Percentiles rank a stretch among this genome's conserved stretches.
These are phyloP conservation scores for Quercus rubra DNA, from an alignment of 306 rosid genomes.

Conservation along the genomic window DNA sequence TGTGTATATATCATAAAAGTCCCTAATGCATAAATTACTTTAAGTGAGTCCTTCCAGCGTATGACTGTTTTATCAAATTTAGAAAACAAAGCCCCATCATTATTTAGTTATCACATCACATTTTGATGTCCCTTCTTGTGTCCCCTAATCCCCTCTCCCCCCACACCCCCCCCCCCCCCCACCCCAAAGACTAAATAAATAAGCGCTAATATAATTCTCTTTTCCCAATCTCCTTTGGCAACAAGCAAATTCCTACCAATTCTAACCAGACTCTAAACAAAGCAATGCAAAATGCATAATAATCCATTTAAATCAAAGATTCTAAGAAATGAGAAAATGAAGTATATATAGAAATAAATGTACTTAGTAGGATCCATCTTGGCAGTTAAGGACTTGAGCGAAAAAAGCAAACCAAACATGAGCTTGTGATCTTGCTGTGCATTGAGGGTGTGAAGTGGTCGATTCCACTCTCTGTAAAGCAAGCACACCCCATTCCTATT, in stretches of 20 bases:
- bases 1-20: not conserved
- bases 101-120: not conserved
- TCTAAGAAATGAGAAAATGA: not conserved
- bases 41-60: not conserved
- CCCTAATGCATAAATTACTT: not conserved
- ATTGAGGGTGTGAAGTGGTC: constrained; percentile 77
- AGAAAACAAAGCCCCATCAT: not conserved
- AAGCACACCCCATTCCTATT: constrained; percentile 86
- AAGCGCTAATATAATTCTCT: not conserved
- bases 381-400: constrained; percentile 90
- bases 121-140: not conserved
- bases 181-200: no score
- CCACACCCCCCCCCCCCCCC: no score
- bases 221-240: not conserved
- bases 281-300: not conserved
- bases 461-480: constrained; percentile 94
- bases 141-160: not conserved
- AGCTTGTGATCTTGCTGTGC: constrained; percentile 94
- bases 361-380: constrained; percentile 89
- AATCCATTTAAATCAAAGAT: not conserved
- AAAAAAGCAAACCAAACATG: constrained; percentile 94
- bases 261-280: not conserved
- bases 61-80: not conserved
- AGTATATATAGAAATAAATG: not conserved
- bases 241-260: not conserved